These are phyloP conservation scores for Vanilla planifolia DNA, from an alignment of 106 monocot species.

Conservation along the genomic window DNA sequence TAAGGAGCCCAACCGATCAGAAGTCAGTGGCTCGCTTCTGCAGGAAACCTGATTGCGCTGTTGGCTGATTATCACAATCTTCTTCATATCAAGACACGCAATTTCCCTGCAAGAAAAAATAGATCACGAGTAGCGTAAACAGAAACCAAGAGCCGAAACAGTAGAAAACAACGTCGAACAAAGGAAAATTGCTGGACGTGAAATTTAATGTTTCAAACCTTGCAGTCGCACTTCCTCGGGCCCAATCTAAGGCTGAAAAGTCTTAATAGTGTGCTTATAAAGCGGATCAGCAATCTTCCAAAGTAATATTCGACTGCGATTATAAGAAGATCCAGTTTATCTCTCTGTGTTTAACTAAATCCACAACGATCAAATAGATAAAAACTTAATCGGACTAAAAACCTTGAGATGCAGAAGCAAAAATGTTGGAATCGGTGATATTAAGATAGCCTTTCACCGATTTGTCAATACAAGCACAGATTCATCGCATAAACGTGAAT, in stretches of 20 bases:
- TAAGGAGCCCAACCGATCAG: conserved; percentile 13
- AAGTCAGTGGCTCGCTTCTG: conserved; percentile 11
- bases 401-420: conserved; percentile 1
- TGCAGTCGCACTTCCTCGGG: background rate
- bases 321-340: too few species aligned
- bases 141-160: conserved; percentile 5
- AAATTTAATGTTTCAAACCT: background rate
- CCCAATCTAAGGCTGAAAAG: background rate
- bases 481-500: background rate
- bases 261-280: too few species aligned
- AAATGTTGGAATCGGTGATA: background rate
- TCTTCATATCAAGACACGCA: conserved; percentile 19
- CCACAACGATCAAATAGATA: background rate
- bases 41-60: conserved; percentile 24
- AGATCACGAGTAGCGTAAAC: background rate
- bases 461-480: conserved; percentile 8
- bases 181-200: background rate
- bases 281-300: too few species aligned
- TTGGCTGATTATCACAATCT: conserved; percentile 12
- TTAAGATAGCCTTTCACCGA: conserved; percentile 5
- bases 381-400: conserved; percentile 8
- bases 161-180: background rate
- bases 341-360: too few species aligned
- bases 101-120: background rate
- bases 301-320: too few species aligned